A percentile compares a stretch with the other conserved stretches of the same genome.
Evolutionary conservation across 306 rosid genomes (phyloP).

Genomic region (Oxytropis ochrocephala): DNA sequence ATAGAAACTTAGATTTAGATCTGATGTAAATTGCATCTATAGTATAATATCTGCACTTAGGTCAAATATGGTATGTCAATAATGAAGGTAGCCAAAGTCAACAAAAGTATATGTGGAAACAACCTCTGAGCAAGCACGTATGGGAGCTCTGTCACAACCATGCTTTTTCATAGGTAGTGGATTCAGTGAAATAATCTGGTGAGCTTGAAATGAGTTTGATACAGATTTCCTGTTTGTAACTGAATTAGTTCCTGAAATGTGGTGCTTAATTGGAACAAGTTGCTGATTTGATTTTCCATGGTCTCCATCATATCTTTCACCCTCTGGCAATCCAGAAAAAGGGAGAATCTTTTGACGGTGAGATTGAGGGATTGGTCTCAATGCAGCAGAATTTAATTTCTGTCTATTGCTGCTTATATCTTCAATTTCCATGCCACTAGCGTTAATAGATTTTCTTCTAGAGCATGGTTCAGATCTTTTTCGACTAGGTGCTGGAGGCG

Average conservation of each 20-base stretch:
- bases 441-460: slow-evolving; percentile 24
- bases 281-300: slow-evolving; percentile 57
- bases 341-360: slow-evolving; percentile 65
- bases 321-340: slow-evolving; percentile 66
- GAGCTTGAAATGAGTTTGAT: slow-evolving; percentile 70
- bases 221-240: slow-evolving; percentile 59
- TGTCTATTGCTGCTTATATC: slow-evolving; percentile 36
- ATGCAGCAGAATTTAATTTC: slow-evolving; percentile 62
- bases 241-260: slow-evolving; percentile 52
- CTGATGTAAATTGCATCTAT: background rate
- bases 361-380: slow-evolving; percentile 85
- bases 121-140: slow-evolving; percentile 85
- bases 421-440: slow-evolving; percentile 21
- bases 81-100: background rate
- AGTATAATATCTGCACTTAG: background rate
- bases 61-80: background rate
- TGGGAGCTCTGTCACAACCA: slow-evolving; percentile 81
- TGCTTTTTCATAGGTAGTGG: slow-evolving; percentile 93
- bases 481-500: slow-evolving; percentile 74
- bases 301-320: slow-evolving; percentile 58
- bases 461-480: slow-evolving; percentile 51
- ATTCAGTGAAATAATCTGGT: slow-evolving; percentile 78
- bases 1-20: background rate
- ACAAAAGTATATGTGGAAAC: slow-evolving; percentile 14
- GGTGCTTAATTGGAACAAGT: slow-evolving; percentile 52